Evolutionary conservation across 108 stramenopile species (phyloP).

Genomic region (Fistulifera pelliculosa): DNA sequence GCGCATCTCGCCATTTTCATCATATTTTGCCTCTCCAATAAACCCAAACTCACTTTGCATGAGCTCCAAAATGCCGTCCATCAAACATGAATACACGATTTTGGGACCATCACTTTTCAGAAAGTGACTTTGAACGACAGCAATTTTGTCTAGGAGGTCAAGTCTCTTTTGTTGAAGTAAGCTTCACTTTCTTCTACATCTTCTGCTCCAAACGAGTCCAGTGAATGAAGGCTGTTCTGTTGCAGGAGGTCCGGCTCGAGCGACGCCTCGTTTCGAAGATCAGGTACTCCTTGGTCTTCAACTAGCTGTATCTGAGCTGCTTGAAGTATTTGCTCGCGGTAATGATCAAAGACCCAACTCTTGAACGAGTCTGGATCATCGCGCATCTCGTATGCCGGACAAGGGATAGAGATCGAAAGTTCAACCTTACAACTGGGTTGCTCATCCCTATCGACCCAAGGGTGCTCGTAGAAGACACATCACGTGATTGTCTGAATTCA

Average conservation of each 20-base stretch:
- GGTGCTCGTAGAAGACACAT: no score
- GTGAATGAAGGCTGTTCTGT: no score
- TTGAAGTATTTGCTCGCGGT: background rate
- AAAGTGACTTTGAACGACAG: constrained; percentile 15
- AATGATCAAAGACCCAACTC: constrained; percentile 1
- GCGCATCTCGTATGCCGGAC: no score
- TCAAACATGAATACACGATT: constrained; percentile 13
- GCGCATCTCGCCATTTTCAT: constrained; percentile 13
- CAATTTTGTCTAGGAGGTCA: constrained; percentile 11
- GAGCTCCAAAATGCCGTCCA: constrained; percentile 17
- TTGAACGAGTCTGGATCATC: background rate
- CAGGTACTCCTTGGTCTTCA: no score
- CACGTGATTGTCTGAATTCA: no score
- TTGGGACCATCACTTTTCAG: constrained; percentile 3
- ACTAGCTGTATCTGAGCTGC: background rate
- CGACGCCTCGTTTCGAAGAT: no score
- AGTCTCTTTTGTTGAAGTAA: background rate
- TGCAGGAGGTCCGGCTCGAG: no score
- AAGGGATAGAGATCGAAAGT: no score
- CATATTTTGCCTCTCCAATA: constrained; percentile 25
- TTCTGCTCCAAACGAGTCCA: no score
- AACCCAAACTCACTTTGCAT: constrained; percentile 20
- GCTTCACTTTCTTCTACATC: background rate
- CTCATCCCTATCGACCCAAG: no score
- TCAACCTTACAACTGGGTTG: no score